Conservation (phyloP, 2,329 filamentous ascomycete genomes). For the Fusarium nelsonii region DNA sequence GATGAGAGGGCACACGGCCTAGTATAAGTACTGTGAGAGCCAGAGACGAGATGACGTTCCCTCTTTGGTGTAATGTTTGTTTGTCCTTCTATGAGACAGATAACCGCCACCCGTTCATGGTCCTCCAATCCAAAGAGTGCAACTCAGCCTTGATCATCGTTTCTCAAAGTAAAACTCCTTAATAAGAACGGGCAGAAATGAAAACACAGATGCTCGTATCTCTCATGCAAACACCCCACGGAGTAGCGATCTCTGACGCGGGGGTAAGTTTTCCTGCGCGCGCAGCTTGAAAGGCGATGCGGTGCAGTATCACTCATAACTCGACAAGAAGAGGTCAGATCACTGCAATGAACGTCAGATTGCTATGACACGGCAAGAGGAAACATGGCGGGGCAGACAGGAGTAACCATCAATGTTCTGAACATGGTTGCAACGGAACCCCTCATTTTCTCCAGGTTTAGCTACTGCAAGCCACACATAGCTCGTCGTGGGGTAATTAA, state of each 20-base stretch:
- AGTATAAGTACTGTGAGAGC: conserved; percentile 32
- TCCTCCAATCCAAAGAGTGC: conserved; percentile 31
- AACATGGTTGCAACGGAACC: conserved; percentile 24
- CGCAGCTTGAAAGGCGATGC: conserved; percentile 1
- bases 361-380: conserved; percentile 4
- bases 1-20: conserved; percentile 16
- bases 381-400: conserved; percentile 22
- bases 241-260: conserved; percentile 18
- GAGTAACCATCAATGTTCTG: conserved; percentile 23
- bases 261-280: conserved; percentile 22
- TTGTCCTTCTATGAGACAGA: conserved; percentile 32
- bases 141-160: conserved; percentile 30
- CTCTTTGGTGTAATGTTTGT: conserved; percentile 14
- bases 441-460: conserved; percentile 47
- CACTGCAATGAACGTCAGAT: conserved; percentile 5
- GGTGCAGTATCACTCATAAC: background rate
- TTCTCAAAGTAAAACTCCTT: conserved; percentile 36
- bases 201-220: conserved; percentile 19
- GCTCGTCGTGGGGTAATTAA: conserved; percentile 31
- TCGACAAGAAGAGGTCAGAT: background rate
- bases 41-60: conserved; percentile 36
- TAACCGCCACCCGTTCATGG: conserved; percentile 31
- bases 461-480: conserved; percentile 47
- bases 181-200: conserved; percentile 31
- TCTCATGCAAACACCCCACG: conserved; percentile 35